Conservation (phyloP, 441 rosid species). For the Hura crepitans region DNA sequence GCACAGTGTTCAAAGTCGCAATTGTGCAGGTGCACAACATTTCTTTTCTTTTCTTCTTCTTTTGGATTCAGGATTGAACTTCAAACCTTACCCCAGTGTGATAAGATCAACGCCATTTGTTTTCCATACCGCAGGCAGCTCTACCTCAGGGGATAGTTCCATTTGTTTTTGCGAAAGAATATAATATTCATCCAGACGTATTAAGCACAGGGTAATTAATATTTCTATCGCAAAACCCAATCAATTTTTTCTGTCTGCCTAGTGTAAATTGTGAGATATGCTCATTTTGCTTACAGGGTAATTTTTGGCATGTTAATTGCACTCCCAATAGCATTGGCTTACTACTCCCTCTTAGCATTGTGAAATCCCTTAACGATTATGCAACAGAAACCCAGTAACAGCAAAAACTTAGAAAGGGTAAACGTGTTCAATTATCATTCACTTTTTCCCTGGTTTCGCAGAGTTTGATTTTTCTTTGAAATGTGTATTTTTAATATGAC, state of each 20-base stretch:
- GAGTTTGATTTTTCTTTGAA: not conserved
- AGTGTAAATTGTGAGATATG: not conserved
- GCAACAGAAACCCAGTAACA: slow-evolving; percentile 8
- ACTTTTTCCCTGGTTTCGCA: not conserved
- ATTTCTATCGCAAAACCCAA: not conserved
- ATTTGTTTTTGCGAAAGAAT: slow-evolving; percentile 87
- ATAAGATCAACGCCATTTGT: no score
- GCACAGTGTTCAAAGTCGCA: slow-evolving; percentile 48
- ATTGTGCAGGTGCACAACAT: slow-evolving; percentile 59
- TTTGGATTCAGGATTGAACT: not conserved
- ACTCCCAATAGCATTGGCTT: slow-evolving; percentile 66
- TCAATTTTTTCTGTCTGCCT: not conserved
- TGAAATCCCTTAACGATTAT: slow-evolving; percentile 26
- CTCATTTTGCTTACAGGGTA: slow-evolving; percentile 49
- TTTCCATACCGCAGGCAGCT: slow-evolving; percentile 59
- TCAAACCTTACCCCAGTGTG: no score
- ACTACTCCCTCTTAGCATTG: slow-evolving; percentile 64
- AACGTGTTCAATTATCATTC: not conserved
- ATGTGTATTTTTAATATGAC: not conserved
- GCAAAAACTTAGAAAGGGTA: slow-evolving; percentile 2
- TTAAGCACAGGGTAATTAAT: slow-evolving; percentile 65
- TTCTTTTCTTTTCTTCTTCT: not conserved
- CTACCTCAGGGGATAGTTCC: slow-evolving; percentile 91
- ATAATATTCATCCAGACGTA: slow-evolving; percentile 71
- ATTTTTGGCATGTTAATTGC: slow-evolving; percentile 72